Conservation (phyloP, 257 asterid species). For the Fraxinus quadrangulata region DNA sequence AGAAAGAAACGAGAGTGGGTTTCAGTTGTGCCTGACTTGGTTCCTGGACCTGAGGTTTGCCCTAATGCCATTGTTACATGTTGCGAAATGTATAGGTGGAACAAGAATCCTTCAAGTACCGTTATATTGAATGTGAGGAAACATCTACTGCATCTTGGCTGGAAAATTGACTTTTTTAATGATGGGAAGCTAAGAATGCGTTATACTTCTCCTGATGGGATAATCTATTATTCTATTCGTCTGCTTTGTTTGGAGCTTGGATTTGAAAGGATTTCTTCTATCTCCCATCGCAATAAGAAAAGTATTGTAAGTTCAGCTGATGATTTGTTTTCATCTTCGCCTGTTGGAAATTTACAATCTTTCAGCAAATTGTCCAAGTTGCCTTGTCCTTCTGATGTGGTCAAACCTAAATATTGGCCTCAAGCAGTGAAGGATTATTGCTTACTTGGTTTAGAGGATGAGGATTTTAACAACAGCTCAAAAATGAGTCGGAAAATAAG, state of each 20-base stretch:
- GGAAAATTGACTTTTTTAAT: constrained; percentile 48
- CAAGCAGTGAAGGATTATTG: constrained; percentile 58
- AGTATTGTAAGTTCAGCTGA: constrained; percentile 19
- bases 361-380: constrained; percentile 29
- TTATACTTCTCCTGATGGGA: constrained; percentile 54
- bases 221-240: constrained; percentile 37
- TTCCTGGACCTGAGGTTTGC: constrained; percentile 42
- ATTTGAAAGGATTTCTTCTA: constrained; percentile 21
- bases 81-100: constrained; percentile 17
- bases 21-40: constrained; percentile 39
- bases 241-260: constrained; percentile 38
- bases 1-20: constrained; percentile 36
- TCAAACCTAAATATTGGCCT: constrained; percentile 51
- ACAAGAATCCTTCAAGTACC: background rate
- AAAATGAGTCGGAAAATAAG: background rate
- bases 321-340: constrained; percentile 26
- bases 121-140: constrained; percentile 29
- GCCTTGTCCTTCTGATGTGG: constrained; percentile 9
- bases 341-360: constrained; percentile 31
- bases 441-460: background rate
- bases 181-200: constrained; percentile 30
- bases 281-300: constrained; percentile 17
- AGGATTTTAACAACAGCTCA: background rate
- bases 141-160: constrained; percentile 62
- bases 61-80: constrained; percentile 46